Percentiles rank a stretch among this genome's conserved stretches.
phyloP scores from a whole-genome alignment of 495 filamentous ascomycete species.

The Filosporella fistucella region DNA sequence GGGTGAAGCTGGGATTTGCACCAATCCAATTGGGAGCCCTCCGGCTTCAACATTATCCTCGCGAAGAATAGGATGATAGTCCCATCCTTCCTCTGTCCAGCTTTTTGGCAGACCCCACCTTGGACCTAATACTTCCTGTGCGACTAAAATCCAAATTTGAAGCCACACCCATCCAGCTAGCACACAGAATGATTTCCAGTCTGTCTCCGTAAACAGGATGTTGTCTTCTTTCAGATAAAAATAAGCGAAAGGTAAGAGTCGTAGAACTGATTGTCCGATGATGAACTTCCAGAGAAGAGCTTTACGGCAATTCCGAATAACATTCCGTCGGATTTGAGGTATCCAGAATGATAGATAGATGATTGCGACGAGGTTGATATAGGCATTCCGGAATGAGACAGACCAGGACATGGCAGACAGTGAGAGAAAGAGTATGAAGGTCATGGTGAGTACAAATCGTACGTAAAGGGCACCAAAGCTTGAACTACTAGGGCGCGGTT shows the following conservation, averaged over 20 bases:
- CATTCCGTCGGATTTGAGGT: conserved; percentile 87
- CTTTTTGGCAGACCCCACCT: conserved; percentile 58
- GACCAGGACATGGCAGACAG: conserved; percentile 68
- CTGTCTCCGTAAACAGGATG: conserved; percentile 71
- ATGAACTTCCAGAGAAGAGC: conserved; percentile 86
- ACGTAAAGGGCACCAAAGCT: conserved; percentile 71
- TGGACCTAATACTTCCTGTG: conserved; percentile 83
- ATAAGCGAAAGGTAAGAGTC: conserved; percentile 75
- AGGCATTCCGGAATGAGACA: conserved; percentile 57
- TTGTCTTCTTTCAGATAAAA: conserved; percentile 73
- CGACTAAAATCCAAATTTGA: conserved; percentile 73
- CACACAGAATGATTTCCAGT: conserved; percentile 54
- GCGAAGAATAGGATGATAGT: conserved; percentile 90
- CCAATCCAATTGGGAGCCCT: conserved; percentile 69
- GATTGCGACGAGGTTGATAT: conserved; percentile 63
- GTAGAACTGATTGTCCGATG: conserved; percentile 71
- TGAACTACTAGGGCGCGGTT: conserved; percentile 7
- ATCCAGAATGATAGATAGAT: conserved; percentile 85
- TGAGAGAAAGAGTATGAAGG: conserved; percentile 66
- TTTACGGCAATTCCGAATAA: conserved; percentile 85
- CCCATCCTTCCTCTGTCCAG: conserved; percentile 79
- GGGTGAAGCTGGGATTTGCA: conserved; percentile 29
- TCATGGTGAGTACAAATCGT: conserved; percentile 70
- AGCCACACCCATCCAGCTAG: conserved; percentile 85
- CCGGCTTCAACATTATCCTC: conserved; percentile 77